phyloP scores from a whole-genome alignment of 129 eudicot genomes.

The Saussurea involucrata region DNA sequence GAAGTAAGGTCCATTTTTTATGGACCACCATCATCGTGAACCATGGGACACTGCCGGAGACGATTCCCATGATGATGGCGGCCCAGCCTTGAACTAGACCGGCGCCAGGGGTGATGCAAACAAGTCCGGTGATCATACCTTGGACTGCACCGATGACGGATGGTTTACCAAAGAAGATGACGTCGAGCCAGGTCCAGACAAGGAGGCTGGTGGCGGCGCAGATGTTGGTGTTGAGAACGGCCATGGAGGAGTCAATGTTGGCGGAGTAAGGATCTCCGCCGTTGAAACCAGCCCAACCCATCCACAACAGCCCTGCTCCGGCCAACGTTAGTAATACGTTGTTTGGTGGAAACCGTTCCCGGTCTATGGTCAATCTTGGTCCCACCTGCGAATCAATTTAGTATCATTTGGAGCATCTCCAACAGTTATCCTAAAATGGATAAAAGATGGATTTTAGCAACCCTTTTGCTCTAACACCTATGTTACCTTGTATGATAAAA shows the following conservation, averaged over 20 bases:
- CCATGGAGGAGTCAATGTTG: conserved; percentile 72
- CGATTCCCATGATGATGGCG: conserved; percentile 60
- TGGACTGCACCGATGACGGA: conserved; percentile 83
- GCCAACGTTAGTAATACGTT: conserved; percentile 56
- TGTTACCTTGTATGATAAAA: too few relatives aligned
- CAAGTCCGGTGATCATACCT: conserved; percentile 85
- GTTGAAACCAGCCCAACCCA: conserved; percentile 88
- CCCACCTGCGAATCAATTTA: conserved; percentile 42
- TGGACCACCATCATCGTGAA: conserved; percentile 74
- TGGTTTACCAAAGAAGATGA: conserved; percentile 60
- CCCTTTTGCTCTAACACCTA: too few relatives aligned
- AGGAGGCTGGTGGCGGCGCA: conserved; percentile 80
- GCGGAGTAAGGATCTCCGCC: conserved; percentile 77
- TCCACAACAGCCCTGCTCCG: conserved; percentile 73
- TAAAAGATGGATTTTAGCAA: too few relatives aligned
- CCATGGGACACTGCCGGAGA: conserved; percentile 72
- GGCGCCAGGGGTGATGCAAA: conserved; percentile 77
- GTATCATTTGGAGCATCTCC: too few relatives aligned
- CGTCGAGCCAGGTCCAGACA: conserved; percentile 79
- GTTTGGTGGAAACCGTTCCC: conserved; percentile 75
- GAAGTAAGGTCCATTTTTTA: conserved; percentile 45
- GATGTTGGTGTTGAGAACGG: conserved; percentile 71
- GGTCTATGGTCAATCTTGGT: conserved; percentile 44
- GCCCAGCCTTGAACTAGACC: conserved; percentile 85
- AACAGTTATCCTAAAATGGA: too few relatives aligned